Base-by-base conservation (phyloP, 495 filamentous ascomycete species). In the Tuber microsphaerosporum region DNA sequence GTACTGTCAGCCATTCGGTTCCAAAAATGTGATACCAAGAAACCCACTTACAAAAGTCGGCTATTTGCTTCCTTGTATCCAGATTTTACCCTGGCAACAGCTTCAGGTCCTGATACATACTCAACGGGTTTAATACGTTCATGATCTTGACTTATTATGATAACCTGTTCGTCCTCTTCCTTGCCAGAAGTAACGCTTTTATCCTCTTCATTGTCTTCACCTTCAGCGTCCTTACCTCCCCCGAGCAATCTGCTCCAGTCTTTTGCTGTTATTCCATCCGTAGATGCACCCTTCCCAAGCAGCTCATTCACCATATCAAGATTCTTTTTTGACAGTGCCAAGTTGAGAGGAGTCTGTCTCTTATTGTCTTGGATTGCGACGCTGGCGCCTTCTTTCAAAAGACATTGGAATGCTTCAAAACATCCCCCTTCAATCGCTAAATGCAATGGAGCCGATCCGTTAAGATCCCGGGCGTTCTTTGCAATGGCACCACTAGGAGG, bases 221-320 rank as follows among this genome's bases (percentile, higher is more conserved):
- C 14, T 71, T 42, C 17, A 20, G 44, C 39, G 43, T 43, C 17
- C 20, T 42, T 17, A 34, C n/a, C 39, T 22, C 41, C 65, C 14
- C 43, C 14, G 26, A 71, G 12, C 22, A 74, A 26, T 8, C 17
- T 70, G 2, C 78, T 68, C 76, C 75, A 80, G 16, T 19, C 70
- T 9, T 19, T 61, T 5, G 70, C 45, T 6, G 20, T 26, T 4
- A 69, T 48, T 44, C 70, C 45, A 39, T 56, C 44, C 6, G 73
- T 51, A 68, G 45, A 45, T 19, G 71, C 76, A 8, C 78, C 76
- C 6, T 46, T 74, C 31, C 73, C 68, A 17, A 80, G 71, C 65
- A 80, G 34, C n/a, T 74, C 19, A 51, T 76, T 79, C 42, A 80
- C 73, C 41, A 79, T 45, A 69, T 80, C 45, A 37, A 75, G 69